phyloP scores from a whole-genome alignment of 371 early-diverging fungal species.

The Actinomortierella ambigua region DNA sequence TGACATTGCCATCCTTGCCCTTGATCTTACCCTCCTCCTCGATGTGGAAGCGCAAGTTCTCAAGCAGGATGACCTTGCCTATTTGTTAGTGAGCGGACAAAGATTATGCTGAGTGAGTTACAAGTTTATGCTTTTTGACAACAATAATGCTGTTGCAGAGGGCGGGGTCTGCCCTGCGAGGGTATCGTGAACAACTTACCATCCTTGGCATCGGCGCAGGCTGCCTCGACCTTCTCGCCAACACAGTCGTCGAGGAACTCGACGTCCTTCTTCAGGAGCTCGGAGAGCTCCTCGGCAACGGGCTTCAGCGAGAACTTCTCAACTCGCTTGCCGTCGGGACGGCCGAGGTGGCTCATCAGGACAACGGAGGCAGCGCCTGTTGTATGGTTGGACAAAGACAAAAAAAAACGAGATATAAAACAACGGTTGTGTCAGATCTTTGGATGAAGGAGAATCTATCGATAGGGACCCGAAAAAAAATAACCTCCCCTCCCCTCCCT shows the following conservation, averaged over 20 bases:
- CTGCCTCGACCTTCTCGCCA: conserved; percentile 86
- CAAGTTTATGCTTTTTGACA: too few relatives aligned
- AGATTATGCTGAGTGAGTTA: too few relatives aligned
- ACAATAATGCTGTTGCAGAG: not conserved
- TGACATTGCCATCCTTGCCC: conserved; percentile 80
- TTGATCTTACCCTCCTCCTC: conserved; percentile 98
- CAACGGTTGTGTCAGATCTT: not conserved
- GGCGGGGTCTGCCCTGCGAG: not conserved
- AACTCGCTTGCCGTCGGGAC: conserved; percentile 93
- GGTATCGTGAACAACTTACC: conserved; percentile 49
- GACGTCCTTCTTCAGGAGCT: conserved; percentile 84
- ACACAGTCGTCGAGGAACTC: conserved; percentile 95
- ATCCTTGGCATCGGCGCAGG: conserved; percentile 72
- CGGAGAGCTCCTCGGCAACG: conserved; percentile 86
- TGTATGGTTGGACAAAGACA: not conserved
- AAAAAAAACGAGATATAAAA: conserved; percentile 2
- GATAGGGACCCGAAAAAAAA: too few relatives aligned
- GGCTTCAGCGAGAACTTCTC: conserved; percentile 93
- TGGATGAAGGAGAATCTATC: too few relatives aligned
- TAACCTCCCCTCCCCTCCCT: too few relatives aligned
- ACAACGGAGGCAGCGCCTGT: conserved; percentile 87
- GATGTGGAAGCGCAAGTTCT: conserved; percentile 98
- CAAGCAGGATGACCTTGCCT: conserved; percentile 90
- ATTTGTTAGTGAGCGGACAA: not conserved
- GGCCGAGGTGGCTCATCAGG: conserved; percentile 98